phyloP scores from a whole-genome alignment of 768 basidiomycete genomes.

The Trametes maxima region DNA sequence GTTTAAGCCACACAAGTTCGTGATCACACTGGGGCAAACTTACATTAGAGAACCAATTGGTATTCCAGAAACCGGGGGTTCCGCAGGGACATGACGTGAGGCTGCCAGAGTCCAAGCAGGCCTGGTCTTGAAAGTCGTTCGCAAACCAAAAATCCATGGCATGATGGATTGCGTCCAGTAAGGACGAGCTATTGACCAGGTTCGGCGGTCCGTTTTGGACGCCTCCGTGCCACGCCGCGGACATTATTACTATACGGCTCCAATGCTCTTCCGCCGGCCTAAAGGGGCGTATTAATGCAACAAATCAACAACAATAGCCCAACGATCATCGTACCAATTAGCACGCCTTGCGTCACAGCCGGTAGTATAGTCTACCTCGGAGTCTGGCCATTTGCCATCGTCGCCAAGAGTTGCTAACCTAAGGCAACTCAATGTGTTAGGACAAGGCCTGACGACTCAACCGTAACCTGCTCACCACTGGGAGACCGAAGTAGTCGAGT shows the following conservation, averaged over 20 bases:
- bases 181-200: constrained; percentile 43
- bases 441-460: not conserved
- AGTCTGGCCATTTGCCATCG: constrained; percentile 53
- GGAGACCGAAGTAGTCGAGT: not conserved
- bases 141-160: constrained; percentile 68
- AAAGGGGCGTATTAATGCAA: not conserved
- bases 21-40: constrained; percentile 10
- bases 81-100: constrained; percentile 55
- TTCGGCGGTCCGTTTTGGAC: constrained; percentile 37
- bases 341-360: constrained; percentile 64
- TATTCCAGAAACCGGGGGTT: constrained; percentile 57
- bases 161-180: constrained; percentile 45
- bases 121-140: constrained; percentile 55
- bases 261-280: constrained; percentile 32
- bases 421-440: not conserved
- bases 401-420: constrained; percentile 54
- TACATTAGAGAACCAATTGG: constrained; percentile 67
- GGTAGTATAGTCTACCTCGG: constrained; percentile 58
- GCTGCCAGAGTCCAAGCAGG: constrained; percentile 60
- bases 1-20: not conserved
- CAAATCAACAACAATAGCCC: not conserved
- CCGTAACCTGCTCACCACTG: constrained; percentile 2
- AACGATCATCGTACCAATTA: constrained; percentile 50
- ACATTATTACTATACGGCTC: constrained; percentile 57
- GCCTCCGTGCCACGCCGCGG: constrained; percentile 61